These are phyloP conservation scores for Leonotis leonurus DNA, from an alignment of 257 asterid species.

Conservation along the genomic window DNA sequence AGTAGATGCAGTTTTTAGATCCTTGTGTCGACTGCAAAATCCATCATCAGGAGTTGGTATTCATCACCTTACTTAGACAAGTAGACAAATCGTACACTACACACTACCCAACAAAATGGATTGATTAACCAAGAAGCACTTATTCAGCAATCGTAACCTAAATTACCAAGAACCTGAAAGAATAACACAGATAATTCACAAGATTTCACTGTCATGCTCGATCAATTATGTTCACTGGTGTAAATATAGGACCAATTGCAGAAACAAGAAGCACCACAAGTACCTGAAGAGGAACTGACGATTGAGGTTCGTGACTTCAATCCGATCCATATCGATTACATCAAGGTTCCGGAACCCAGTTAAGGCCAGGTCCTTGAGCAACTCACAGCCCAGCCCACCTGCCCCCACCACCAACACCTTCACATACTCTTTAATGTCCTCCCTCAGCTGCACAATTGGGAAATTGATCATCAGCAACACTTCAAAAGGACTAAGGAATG, in stretches of 20 bases:
- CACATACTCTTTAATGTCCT: conserved; percentile 66
- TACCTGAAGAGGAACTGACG: conserved; percentile 97
- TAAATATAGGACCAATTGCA: conserved; percentile 6
- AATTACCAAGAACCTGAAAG: background rate
- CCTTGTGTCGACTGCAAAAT: background rate
- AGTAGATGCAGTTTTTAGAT: background rate
- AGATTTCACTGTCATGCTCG: background rate
- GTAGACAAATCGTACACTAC: background rate
- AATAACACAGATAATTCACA: background rate
- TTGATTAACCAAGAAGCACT: background rate
- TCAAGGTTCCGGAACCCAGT: conserved; percentile 81
- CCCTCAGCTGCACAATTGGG: conserved; percentile 51
- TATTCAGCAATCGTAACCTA: conserved; percentile 1
- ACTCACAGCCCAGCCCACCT: conserved; percentile 97
- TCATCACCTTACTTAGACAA: background rate
- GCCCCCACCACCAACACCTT: conserved; percentile 94
- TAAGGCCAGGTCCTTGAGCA: conserved; percentile 91
- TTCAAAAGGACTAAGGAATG: background rate
- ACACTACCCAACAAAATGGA: background rate
- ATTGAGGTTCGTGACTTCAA: conserved; percentile 90
- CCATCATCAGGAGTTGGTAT: background rate
- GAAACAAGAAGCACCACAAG: conserved; percentile 4
- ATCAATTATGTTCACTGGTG: conserved; percentile 1
- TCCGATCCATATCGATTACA: conserved; percentile 96
- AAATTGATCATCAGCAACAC: conserved; percentile 10